These are phyloP conservation scores for Pseudocercospora fijiensis DNA, from an alignment of 2,329 filamentous ascomycete species.

Conservation along the genomic window DNA sequence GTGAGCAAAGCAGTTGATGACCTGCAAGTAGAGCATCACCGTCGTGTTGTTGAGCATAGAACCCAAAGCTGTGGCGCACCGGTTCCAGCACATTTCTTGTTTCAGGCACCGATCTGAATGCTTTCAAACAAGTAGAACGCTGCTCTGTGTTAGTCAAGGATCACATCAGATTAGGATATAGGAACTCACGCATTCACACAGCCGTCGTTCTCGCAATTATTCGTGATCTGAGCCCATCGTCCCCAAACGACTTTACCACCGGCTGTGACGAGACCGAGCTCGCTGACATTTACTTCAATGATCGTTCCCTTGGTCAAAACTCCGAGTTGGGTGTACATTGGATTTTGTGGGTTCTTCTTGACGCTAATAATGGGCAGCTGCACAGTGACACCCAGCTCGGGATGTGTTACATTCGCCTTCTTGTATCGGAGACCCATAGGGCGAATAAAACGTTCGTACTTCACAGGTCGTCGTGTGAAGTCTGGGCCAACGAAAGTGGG, in stretches of 20 bases:
- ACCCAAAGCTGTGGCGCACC: neutral
- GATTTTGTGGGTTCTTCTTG: conserved; percentile 85
- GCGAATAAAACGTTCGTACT: conserved; percentile 65
- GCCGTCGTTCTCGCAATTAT: conserved; percentile 61
- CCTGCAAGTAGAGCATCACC: neutral
- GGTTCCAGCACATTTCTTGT: neutral
- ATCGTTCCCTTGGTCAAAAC: conserved; percentile 83
- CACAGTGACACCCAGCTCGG: conserved; percentile 80
- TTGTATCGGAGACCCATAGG: conserved; percentile 75
- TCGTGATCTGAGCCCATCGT: conserved; percentile 71
- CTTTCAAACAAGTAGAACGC: conserved; percentile 22
- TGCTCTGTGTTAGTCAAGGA: conserved; percentile 3
- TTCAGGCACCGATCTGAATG: neutral
- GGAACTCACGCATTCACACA: conserved; percentile 47
- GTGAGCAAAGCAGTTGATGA: neutral
- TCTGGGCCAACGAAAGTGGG: conserved; percentile 88
- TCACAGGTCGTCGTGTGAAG: conserved; percentile 74
- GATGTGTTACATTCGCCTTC: conserved; percentile 68
- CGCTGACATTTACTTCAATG: conserved; percentile 89
- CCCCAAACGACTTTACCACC: conserved; percentile 94
- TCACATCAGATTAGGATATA: neutral
- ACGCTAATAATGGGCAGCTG: conserved; percentile 66
- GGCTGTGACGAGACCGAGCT: conserved; percentile 86
- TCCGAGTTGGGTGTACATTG: conserved; percentile 87
- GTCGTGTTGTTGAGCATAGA: neutral